Evolutionary conservation across 2,329 filamentous ascomycete species (phyloP).

Genomic region (Tolypocladium ophioglossoides): DNA sequence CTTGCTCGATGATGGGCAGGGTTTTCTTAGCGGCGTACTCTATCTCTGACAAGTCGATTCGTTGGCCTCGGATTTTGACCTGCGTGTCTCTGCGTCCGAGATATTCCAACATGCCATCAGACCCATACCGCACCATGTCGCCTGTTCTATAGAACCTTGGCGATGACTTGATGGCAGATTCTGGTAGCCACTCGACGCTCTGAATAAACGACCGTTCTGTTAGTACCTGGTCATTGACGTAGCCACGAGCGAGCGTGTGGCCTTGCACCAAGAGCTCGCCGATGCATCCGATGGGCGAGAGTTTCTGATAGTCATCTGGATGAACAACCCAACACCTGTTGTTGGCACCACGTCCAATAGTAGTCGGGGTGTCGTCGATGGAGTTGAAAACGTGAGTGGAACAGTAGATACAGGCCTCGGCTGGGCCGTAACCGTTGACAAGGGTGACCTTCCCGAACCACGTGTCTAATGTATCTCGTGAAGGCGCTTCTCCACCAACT

Average conservation of each 20-base stretch:
- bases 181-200: too few relatives aligned
- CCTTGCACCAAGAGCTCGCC: slow-evolving; percentile 13
- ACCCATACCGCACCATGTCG: slow-evolving; percentile 1
- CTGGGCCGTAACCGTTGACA: slow-evolving; percentile 9
- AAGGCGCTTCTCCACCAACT: slow-evolving; percentile 6
- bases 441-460: slow-evolving; percentile 8
- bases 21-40: slow-evolving; percentile 5
- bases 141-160: slow-evolving; percentile 10
- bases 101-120: neutral
- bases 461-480: neutral
- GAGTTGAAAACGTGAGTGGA: neutral
- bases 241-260: slow-evolving; percentile 34
- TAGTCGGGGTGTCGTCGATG: neutral
- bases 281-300: slow-evolving; percentile 8
- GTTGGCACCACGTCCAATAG: slow-evolving; percentile 4
- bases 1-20: too few relatives aligned
- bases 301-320: slow-evolving; percentile 5
- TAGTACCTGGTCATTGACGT: slow-evolving; percentile 31
- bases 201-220: too few relatives aligned
- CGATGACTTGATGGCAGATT: too few relatives aligned
- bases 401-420: slow-evolving; percentile 7
- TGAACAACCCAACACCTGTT: slow-evolving; percentile 11
- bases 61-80: slow-evolving; percentile 8
- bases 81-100: neutral
- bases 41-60: slow-evolving; percentile 12